Evolutionary conservation across 345 rosid species (phyloP), one percentile per base, ranked within the genome.

Genomic region (Eucalyptus marginata): DNA sequence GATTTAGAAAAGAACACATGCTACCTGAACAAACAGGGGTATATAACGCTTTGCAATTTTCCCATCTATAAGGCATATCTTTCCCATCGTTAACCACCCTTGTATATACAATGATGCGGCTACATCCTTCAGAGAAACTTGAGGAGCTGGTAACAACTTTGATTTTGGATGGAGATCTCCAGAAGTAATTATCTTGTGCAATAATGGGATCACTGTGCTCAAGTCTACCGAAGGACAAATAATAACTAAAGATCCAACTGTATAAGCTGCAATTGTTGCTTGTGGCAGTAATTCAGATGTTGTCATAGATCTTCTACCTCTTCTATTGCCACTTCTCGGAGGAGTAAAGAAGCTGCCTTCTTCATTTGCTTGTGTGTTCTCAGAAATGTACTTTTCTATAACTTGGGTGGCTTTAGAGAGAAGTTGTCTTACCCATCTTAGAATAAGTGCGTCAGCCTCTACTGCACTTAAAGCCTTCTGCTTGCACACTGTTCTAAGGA

Each of bases 71-170:
- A 97, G 95, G 93, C 99, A 97, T 86, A 97, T 92, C 93, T 97
- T 97, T 89, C 98, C 99, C 99, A 97, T 94, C 68, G 99, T 93
- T 92, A 96, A 89, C 99, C 99, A 96, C 54, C 97, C 96, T 91
- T 95, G 99, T 87, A 95, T 93, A 88, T 95, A 97, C 88, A 96
- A 90, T 86, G 97, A 92, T 89, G 94, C 96, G 13, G 95, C 95
- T 83, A 91, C 90, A 88, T 94, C 95, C 93, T 95, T 96, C 89
- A 95, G 88, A 91, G 95, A 93, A 90, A 92, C 91, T 84, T 91
- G 87, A 89, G 94, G 90, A 83, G 93, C 93, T 24, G 95, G 94
- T 88, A 96, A 87, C 90, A 92, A 95, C 87, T 93, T 94, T 91
- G 94, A 91, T 90, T 96, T 96, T 47, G 94, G 91, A 89, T 94